Evolutionary conservation across 257 asterid genomes (phyloP).

Genomic region (Oldenlandia corymbosa): DNA sequence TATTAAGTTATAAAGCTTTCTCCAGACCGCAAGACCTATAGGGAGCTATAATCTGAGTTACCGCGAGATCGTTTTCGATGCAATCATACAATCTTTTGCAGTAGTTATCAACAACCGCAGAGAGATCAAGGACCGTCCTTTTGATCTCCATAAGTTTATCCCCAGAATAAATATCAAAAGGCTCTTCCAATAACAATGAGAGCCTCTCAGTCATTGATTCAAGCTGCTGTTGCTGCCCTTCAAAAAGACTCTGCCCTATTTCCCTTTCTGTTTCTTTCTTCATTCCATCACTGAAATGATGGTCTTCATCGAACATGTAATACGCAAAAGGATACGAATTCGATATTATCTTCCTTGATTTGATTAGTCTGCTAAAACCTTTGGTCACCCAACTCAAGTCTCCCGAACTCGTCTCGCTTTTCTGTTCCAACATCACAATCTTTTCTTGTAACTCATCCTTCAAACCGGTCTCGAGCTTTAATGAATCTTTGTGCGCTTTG

Average conservation of each 20-base stretch:
- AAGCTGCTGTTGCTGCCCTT: conserved; percentile 59
- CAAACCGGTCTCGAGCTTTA: conserved; percentile 32
- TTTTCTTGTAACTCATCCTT: conserved; percentile 25
- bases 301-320: conserved; percentile 48
- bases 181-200: conserved; percentile 40
- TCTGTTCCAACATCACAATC: conserved; percentile 19
- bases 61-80: conserved; percentile 43
- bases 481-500: conserved; percentile 44
- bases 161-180: conserved; percentile 20
- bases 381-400: conserved; percentile 45
- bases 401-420: conserved; percentile 12
- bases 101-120: conserved; percentile 26
- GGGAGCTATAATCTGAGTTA: conserved; percentile 40
- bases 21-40: conserved; percentile 45
- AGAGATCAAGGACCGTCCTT: conserved; percentile 28
- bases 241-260: conserved; percentile 54
- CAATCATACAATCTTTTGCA: conserved; percentile 44
- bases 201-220: conserved; percentile 45
- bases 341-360: conserved; percentile 37
- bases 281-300: conserved; percentile 32
- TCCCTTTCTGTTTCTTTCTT: conserved; percentile 26
- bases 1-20: conserved; percentile 44
- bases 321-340: conserved; percentile 51
- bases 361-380: conserved; percentile 36
- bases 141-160: conserved; percentile 18